These are phyloP conservation scores for Pseudonitzschia multiseries DNA, from an alignment of 108 stramenopile genomes.

Conservation along the genomic window DNA sequence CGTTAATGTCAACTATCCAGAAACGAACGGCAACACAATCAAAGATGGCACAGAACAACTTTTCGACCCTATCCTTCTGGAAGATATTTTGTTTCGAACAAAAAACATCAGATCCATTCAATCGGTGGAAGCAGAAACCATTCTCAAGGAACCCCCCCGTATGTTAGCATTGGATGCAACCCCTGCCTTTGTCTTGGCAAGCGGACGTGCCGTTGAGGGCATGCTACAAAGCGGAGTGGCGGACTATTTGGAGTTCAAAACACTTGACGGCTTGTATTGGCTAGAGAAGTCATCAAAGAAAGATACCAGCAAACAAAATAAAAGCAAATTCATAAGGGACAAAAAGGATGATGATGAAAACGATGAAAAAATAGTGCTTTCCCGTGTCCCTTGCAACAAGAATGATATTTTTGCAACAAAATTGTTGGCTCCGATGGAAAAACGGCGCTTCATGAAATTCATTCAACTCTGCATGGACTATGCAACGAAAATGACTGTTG, in stretches of 20 bases:
- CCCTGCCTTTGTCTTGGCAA: conserved; percentile 60
- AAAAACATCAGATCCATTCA: conserved; percentile 13
- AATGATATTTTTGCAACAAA: conserved; percentile 84
- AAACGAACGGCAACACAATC: background rate
- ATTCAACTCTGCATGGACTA: conserved; percentile 84
- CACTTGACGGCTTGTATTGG: conserved; percentile 66
- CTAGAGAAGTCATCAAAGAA: conserved; percentile 9
- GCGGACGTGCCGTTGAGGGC: conserved; percentile 74
- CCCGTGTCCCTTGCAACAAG: conserved; percentile 85
- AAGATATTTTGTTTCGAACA: conserved; percentile 15
- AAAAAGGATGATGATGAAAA: background rate
- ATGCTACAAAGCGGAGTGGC: conserved; percentile 80
- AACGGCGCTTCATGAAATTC: conserved; percentile 92
- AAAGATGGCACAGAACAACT: background rate
- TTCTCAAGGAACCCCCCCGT: conserved; percentile 1
- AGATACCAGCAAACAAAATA: conserved; percentile 16
- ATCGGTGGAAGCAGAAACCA: conserved; percentile 5
- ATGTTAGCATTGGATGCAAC: conserved; percentile 69
- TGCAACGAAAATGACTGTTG: conserved; percentile 42
- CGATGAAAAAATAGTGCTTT: conserved; percentile 23
- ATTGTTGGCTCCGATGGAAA: conserved; percentile 80
- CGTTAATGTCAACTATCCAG: conserved; percentile 25
- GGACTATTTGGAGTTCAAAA: conserved; percentile 89
- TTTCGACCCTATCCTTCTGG: conserved; percentile 5
- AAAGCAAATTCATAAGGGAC: background rate